Percentiles rank a stretch among this genome's conserved stretches.
These are phyloP conservation scores for Anthostomella pinea DNA, from an alignment of 2,329 filamentous ascomycete species.

Conservation along the genomic window DNA sequence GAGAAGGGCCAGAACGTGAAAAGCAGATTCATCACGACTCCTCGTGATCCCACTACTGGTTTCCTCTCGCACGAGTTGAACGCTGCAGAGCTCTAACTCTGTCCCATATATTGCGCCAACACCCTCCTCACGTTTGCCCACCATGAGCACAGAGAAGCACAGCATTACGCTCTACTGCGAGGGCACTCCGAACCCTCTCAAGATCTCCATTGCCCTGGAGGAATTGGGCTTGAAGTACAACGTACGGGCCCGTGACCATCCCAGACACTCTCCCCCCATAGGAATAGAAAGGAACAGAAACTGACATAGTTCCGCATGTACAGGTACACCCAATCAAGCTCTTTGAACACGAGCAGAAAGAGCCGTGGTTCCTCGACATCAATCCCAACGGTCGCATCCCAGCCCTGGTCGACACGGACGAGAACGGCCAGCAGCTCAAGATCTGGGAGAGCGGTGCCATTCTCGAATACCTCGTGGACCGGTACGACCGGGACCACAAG, in stretches of 20 bases:
- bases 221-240: conserved; percentile 79
- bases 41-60: too few species aligned
- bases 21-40: too few species aligned
- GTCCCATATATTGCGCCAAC: too few species aligned
- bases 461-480: conserved; percentile 75
- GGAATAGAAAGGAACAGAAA: not conserved
- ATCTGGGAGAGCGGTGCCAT: conserved; percentile 82
- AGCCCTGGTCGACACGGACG: conserved; percentile 73
- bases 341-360: conserved; percentile 23
- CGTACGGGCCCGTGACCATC: conserved; percentile 32
- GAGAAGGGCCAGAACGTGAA: too few species aligned
- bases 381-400: conserved; percentile 91
- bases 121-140: too few species aligned
- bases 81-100: too few species aligned
- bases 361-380: conserved; percentile 82
- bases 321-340: conserved; percentile 7
- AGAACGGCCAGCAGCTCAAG: conserved; percentile 66
- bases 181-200: conserved; percentile 86
- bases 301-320: not conserved
- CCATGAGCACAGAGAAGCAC: too few species aligned
- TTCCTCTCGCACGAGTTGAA: too few species aligned
- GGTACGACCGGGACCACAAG: conserved; percentile 77
- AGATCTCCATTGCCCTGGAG: conserved; percentile 79
- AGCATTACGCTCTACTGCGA: conserved; percentile 78
- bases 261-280: too few species aligned